Evolutionary conservation across 225 moss, liverwort and hornwort species (phyloP), one percentile per base, ranked within the genome.

Genomic region (Marchantia paleacea): DNA sequence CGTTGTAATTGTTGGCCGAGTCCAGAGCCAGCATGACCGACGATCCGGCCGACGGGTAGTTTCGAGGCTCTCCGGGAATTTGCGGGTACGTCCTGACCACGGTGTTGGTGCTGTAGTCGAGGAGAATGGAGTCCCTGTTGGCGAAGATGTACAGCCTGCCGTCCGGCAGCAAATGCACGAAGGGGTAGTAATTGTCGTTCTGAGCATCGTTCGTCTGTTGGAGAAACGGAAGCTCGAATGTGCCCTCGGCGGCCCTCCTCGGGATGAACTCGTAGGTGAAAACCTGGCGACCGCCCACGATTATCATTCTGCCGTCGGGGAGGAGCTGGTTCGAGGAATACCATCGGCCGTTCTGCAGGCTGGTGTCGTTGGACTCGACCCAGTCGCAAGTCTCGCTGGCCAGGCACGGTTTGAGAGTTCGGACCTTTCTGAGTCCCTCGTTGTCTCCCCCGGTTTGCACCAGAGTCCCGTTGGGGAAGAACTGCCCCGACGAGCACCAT

Each of bases 111-210:
- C 73, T 72, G 77, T 93, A 92, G 71, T 93, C 78, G 12, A 90
- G 84, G 0, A 88, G 82, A 30, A 96, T 90, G 0, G 93, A 89
- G 29, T 94, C 89, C 0, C 83, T 82, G 82, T 93, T 93, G 0
- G 93, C 96, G 58, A 94, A 94, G 53, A 96, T 85, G 85, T 84
- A 96, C 10, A 96, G 82, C 63, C 82, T 86, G 0, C 89, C 92
- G 54, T 85, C 77, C 0, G 96, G 96, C 11, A 94, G 77, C 64
- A 96, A 73, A 48, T 87, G 87, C 54, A 96, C 83, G 14, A 85
- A 96, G 0, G 93, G 93, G 57, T 93, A 96, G 75, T 78, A 75
- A 70, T 92, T 96, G 54, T 96, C 89, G 12, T 55, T n/a, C 83
- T 89, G 84, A 3, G 0, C 2, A 66, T 88, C 89, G 18, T 49